Conservation (phyloP, 768 basidiomycete species). For the Austroboletus festivus region DNA sequence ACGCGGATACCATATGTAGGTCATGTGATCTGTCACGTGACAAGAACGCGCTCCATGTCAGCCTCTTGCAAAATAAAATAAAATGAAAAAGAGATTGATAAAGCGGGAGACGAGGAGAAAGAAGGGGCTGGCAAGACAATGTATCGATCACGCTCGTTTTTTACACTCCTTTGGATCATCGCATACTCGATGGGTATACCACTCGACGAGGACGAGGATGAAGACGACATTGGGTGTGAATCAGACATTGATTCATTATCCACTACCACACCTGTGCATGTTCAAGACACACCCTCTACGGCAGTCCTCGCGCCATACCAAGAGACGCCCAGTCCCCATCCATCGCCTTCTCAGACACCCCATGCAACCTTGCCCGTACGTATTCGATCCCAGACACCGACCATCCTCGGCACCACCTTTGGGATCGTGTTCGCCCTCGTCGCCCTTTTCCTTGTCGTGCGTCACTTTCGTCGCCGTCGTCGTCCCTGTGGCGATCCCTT, state of each 20-base stretch:
- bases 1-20: constrained; percentile 6
- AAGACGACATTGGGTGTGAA: background rate
- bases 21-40: constrained; percentile 21
- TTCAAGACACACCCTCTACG: constrained; percentile 1
- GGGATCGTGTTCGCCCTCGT: constrained; percentile 14
- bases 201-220: constrained; percentile 11
- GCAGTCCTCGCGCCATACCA: constrained; percentile 15
- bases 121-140: background rate
- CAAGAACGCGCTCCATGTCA: constrained; percentile 12
- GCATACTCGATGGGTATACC: constrained; percentile 3
- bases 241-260: no score
- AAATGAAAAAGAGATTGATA: no score
- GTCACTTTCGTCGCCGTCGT: constrained; percentile 15
- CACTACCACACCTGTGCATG: background rate
- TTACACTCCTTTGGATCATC: constrained; percentile 13
- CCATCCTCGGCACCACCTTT: constrained; percentile 16
- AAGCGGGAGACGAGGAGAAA: background rate
- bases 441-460: background rate
- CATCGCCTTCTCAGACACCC: constrained; percentile 6
- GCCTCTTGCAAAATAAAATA: constrained; percentile 10
- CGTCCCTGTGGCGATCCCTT: constrained; percentile 8
- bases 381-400: constrained; percentile 4
- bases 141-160: constrained; percentile 19
- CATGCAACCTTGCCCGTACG: constrained; percentile 11
- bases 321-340: constrained; percentile 5